phyloP scores from a whole-genome alignment of 1,284 basidiomycete species.

The Farysia itapuensis region DNA sequence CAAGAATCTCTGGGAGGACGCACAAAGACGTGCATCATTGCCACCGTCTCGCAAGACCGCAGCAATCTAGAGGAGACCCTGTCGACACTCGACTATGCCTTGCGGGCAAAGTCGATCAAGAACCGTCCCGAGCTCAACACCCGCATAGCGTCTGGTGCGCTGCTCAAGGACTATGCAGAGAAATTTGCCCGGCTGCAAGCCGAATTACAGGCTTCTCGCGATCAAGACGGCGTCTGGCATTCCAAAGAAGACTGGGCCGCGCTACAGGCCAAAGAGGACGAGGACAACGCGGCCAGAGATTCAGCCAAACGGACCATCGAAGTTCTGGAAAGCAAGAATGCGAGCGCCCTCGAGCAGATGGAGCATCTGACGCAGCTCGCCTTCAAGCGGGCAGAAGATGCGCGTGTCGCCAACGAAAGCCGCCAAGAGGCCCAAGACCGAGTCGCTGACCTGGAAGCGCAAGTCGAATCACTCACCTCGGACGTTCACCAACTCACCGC shows the following conservation, averaged over 20 bases:
- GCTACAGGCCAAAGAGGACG: constrained; percentile 47
- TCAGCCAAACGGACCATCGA: constrained; percentile 45
- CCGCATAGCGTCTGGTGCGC: constrained; percentile 85
- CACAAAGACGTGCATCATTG: constrained; percentile 97
- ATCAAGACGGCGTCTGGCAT: constrained; percentile 54
- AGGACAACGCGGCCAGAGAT: constrained; percentile 36
- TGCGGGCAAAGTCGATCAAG: constrained; percentile 90
- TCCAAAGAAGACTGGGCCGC: constrained; percentile 46
- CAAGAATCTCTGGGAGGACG: constrained; percentile 98
- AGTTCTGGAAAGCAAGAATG: constrained; percentile 52
- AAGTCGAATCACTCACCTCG: constrained; percentile 72
- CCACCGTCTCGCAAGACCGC: constrained; percentile 66
- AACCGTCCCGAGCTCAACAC: constrained; percentile 96
- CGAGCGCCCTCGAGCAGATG: constrained; percentile 55
- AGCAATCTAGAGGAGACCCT: constrained; percentile 92
- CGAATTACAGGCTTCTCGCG: constrained; percentile 69
- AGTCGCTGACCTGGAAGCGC: constrained; percentile 57
- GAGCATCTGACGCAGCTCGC: constrained; percentile 57
- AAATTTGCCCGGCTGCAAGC: constrained; percentile 93
- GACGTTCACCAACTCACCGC: constrained; percentile 71
- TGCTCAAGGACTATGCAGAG: constrained; percentile 91
- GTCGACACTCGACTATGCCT: constrained; percentile 95
- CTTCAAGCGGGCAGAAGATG: constrained; percentile 50
- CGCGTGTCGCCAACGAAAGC: constrained; percentile 22
- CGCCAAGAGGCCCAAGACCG: constrained; percentile 38